phyloP scores from a whole-genome alignment of 2,329 filamentous ascomycete species.

The Fusarium sp. region DNA sequence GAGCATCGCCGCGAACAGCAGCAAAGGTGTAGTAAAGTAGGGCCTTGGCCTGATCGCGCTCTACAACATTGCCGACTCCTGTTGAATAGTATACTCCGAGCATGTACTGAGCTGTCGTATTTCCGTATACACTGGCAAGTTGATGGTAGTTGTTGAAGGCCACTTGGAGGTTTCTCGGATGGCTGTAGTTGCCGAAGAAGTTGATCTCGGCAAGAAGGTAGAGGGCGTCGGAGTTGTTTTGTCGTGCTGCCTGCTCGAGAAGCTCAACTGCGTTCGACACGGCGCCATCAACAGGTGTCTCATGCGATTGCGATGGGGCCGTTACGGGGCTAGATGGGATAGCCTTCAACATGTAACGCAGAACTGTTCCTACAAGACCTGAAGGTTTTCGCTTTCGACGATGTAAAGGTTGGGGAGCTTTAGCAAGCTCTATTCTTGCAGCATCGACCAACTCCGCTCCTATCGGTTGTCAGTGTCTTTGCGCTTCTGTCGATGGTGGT shows the following conservation, averaged over 20 bases:
- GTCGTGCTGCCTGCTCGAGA: constrained; percentile 63
- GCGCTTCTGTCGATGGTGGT: not conserved
- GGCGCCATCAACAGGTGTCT: constrained; percentile 54
- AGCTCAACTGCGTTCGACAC: constrained; percentile 64
- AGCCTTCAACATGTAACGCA: constrained; percentile 60
- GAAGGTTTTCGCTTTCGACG: constrained; percentile 58
- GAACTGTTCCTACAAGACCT: constrained; percentile 56
- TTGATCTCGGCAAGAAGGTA: constrained; percentile 93
- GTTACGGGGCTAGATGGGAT: constrained; percentile 63
- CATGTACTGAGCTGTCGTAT: constrained; percentile 96
- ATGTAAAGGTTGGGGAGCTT: constrained; percentile 60
- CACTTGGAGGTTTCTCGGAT: constrained; percentile 82
- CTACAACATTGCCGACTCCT: constrained; percentile 83
- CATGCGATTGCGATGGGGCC: constrained; percentile 56
- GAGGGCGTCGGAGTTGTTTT: constrained; percentile 83
- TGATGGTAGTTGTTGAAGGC: constrained; percentile 86
- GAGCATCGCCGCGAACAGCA: constrained; percentile 82
- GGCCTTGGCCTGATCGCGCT: constrained; percentile 89
- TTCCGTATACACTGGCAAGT: constrained; percentile 81
- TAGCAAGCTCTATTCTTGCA: constrained; percentile 62
- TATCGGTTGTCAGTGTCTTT: constrained; percentile 43
- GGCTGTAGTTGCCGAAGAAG: constrained; percentile 93
- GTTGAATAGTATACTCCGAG: constrained; percentile 95
- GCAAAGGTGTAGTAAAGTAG: constrained; percentile 96
- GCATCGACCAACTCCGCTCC: constrained; percentile 66